A percentile compares a stretch with the other conserved stretches of the same genome.
These are phyloP conservation scores for Corylus americana DNA, from an alignment of 306 rosid species.

Conservation along the genomic window DNA sequence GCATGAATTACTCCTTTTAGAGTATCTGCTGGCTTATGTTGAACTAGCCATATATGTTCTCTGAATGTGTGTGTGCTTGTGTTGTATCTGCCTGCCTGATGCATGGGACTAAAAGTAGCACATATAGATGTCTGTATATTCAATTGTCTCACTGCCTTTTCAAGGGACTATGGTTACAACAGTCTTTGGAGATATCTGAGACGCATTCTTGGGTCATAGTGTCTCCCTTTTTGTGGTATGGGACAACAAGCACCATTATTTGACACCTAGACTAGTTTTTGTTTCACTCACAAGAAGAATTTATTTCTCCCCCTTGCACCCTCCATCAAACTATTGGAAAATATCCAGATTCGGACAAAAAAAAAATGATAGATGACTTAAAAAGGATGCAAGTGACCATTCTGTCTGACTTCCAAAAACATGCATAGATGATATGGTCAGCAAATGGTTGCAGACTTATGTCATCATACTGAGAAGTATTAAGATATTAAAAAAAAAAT, in stretches of 20 bases:
- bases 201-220: neutral
- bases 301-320: neutral
- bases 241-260: neutral
- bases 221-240: neutral
- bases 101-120: neutral
- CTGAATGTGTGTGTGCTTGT: neutral
- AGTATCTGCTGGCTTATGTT: conserved; percentile 16
- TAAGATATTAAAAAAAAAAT: too few relatives aligned
- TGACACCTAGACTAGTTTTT: neutral
- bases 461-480: neutral
- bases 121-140: neutral
- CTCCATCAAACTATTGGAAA: neutral
- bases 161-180: neutral
- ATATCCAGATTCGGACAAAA: neutral
- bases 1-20: conserved; percentile 14
- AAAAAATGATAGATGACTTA: neutral
- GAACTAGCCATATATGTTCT: conserved; percentile 10
- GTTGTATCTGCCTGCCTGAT: neutral
- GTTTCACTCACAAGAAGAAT: neutral
- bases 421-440: neutral
- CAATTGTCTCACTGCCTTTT: neutral
- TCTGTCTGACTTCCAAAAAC: neutral
- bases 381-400: neutral
- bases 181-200: neutral
- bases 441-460: neutral